Evolutionary conservation across 805 yeast species (phyloP), one percentile per base, ranked within the genome.

Genomic region (Ogataea allantospora): DNA sequence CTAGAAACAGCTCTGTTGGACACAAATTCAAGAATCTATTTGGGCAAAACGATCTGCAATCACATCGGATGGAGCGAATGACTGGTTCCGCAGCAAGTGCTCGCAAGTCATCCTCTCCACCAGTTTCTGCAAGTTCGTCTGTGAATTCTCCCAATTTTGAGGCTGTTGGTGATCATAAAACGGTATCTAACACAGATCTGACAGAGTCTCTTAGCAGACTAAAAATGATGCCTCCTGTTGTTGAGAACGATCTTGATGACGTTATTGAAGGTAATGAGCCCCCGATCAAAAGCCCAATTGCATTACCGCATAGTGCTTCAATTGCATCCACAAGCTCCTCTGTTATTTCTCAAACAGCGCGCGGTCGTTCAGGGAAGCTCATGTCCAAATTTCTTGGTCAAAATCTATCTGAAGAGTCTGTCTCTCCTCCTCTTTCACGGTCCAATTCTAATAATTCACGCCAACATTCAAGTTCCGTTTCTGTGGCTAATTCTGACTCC

Each of bases 221-320:
- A 42, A 55, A 50, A 29, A 22, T 60, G 33, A 58, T 58, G 63
- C 57, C 63, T 3, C 48, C 63, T 3, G 55, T 60, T 8, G 51
- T 54, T 15, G 65, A 60, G 33, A 59, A 60, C 37, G 62, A 58
- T 41, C 39, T 59, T 12, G 65, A 60, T 44, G 59, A 57, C 20
- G 58, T 57, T 2, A 35, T 59, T 13, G 63, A 56, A 27, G 46
- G 42, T 5, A 21, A 21, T 21, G 23, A 21, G 11, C 23, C n/a
- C 8, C 23, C 5, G 8, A 21, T 9, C 23, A 21, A 21, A 21
- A 10, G 11, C 4, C 9, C 23, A 9, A n/a, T 10, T 9, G 8
- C 23, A 21, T 5, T 44, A 17, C 41, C 42, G 6, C 36, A 36
- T 2, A 37, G 44, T 16, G 38, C 43, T 1, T 37, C 50, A 16